Evolutionary conservation across 805 yeast genomes (phyloP).

Genomic region (Ogataea minuta): DNA sequence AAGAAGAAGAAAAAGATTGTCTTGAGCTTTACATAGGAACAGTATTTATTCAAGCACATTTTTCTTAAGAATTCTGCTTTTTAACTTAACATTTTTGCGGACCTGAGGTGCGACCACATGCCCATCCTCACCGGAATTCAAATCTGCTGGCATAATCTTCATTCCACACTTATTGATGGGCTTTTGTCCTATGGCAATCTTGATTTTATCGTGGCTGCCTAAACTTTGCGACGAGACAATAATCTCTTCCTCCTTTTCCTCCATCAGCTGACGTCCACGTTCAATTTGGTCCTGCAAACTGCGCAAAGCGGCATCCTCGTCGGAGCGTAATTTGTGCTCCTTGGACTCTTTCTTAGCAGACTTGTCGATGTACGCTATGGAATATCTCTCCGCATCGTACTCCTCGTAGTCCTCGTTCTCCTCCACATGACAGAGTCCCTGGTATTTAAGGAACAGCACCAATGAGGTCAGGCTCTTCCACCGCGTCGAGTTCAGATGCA

Average conservation of each 20-base stretch:
- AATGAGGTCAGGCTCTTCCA: slow-evolving; percentile 74
- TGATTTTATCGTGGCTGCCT: slow-evolving; percentile 20
- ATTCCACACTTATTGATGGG: slow-evolving; percentile 32
- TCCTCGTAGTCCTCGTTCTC: slow-evolving; percentile 36
- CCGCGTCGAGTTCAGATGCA: slow-evolving; percentile 87
- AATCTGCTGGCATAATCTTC: slow-evolving; percentile 25
- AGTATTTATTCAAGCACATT: slow-evolving; percentile 68
- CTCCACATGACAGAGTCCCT: slow-evolving; percentile 55
- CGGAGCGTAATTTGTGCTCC: slow-evolving; percentile 39
- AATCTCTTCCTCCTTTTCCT: slow-evolving; percentile 5
- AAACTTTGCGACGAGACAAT: slow-evolving; percentile 2
- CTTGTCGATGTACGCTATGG: slow-evolving; percentile 51
- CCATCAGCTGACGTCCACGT: slow-evolving; percentile 34
- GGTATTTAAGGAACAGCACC: slow-evolving; percentile 54
- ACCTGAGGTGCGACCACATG: slow-evolving; percentile 4
- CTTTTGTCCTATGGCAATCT: slow-evolving; percentile 18
- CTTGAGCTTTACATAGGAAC: slow-evolving; percentile 22
- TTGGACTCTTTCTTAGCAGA: slow-evolving; percentile 44
- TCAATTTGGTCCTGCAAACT: slow-evolving; percentile 54
- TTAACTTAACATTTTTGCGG: slow-evolving; percentile 14
- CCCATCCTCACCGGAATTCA: slow-evolving; percentile 19
- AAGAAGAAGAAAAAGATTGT: slow-evolving; percentile 38
- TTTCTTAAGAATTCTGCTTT: slow-evolving; percentile 15
- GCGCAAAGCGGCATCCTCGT: slow-evolving; percentile 43
- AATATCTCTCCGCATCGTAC: slow-evolving; percentile 36